phyloP scores from a whole-genome alignment of 2,329 filamentous ascomycete genomes.

The Dactylellina haptotyla region DNA sequence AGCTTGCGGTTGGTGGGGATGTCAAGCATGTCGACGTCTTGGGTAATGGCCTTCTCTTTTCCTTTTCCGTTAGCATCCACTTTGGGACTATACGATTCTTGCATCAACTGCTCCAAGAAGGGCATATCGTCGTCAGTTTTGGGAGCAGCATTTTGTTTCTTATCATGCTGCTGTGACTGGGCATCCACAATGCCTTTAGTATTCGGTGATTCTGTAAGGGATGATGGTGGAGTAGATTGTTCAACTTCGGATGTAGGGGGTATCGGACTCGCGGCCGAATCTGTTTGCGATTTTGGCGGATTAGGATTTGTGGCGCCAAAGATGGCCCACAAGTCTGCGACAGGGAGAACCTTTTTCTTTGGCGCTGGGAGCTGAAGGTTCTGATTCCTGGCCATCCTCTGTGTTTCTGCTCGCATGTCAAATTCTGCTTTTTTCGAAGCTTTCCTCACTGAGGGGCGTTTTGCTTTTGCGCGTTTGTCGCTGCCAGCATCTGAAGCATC shows the following conservation, averaged over 20 bases:
- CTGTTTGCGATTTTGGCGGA: slow-evolving; percentile 8
- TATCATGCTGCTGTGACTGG: not conserved
- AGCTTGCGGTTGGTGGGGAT: slow-evolving; percentile 28
- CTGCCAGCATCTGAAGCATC: slow-evolving; percentile 64
- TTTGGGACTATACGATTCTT: slow-evolving; percentile 28
- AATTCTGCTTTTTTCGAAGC: slow-evolving; percentile 94
- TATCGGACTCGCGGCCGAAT: slow-evolving; percentile 23
- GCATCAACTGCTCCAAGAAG: slow-evolving; percentile 31
- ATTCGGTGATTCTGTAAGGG: slow-evolving; percentile 15
- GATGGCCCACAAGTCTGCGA: slow-evolving; percentile 14
- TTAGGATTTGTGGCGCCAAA: slow-evolving; percentile 29
- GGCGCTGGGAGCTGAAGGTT: slow-evolving; percentile 89
- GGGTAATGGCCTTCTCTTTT: slow-evolving; percentile 47
- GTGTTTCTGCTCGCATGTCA: slow-evolving; percentile 94
- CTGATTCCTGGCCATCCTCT: slow-evolving; percentile 87
- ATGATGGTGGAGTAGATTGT: slow-evolving; percentile 36
- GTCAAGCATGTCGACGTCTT: slow-evolving; percentile 36
- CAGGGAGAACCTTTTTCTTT: slow-evolving; percentile 83
- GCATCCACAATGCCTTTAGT: not conserved
- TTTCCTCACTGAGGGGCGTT: slow-evolving; percentile 76
- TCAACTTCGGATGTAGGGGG: slow-evolving; percentile 34
- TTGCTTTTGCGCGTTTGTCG: slow-evolving; percentile 59
- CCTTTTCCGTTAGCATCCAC: slow-evolving; percentile 53
- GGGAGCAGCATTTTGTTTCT: not conserved
- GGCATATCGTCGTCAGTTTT: slow-evolving; percentile 25